These are phyloP conservation scores for Notholithocarpus densiflorus DNA, from an alignment of 306 rosid species.

Conservation along the genomic window DNA sequence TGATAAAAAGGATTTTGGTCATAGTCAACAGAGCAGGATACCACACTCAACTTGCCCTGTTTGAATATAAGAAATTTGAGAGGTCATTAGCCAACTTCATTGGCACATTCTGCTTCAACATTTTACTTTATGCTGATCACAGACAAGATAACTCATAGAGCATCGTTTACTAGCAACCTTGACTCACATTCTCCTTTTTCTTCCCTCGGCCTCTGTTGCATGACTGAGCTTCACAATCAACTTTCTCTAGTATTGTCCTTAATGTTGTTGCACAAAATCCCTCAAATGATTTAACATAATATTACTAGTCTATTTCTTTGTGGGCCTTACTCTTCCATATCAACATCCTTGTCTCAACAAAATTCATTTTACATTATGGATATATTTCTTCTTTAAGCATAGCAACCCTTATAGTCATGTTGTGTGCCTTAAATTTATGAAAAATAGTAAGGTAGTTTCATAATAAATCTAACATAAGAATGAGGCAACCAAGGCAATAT, in stretches of 20 bases:
- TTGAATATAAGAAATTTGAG: background rate
- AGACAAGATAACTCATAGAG: background rate
- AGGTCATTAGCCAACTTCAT: background rate
- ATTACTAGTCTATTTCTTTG: background rate
- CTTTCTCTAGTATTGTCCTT: conserved; percentile 4
- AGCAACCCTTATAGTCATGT: background rate
- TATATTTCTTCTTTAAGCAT: background rate
- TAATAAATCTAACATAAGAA: background rate
- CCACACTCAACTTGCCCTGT: background rate
- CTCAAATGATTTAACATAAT: background rate
- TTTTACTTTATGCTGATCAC: conserved; percentile 8
- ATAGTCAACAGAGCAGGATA: background rate
- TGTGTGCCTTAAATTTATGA: background rate
- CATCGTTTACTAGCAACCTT: conserved; percentile 3
- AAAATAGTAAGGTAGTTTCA: background rate
- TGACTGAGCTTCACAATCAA: conserved; percentile 10
- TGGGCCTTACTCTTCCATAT: background rate
- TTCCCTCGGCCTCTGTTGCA: background rate
- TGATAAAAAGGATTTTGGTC: background rate
- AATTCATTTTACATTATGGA: background rate
- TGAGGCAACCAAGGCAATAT: conserved; percentile 4
- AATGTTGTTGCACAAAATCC: background rate
- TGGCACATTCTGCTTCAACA: background rate
- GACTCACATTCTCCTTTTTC: conserved; percentile 1
- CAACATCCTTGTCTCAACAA: background rate